Evolutionary conservation across 306 rosid species (phyloP).

Genomic region (Betula pendula): DNA sequence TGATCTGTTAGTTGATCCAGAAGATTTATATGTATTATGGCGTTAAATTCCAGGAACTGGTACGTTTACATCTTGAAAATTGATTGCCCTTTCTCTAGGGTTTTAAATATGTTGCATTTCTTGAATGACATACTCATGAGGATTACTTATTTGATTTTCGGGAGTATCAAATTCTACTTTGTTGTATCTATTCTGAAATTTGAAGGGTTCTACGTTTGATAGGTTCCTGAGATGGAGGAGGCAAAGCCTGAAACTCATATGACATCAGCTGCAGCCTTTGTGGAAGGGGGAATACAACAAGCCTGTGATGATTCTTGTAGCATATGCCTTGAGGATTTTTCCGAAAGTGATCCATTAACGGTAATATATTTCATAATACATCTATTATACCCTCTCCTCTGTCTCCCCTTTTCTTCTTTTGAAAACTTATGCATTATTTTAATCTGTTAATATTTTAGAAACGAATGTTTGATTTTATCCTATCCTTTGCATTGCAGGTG

Average conservation of each 20-base stretch:
- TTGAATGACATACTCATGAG: neutral
- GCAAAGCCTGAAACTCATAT: slow-evolving; percentile 49
- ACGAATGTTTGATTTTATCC: slow-evolving; percentile 25
- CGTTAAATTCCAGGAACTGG: slow-evolving; percentile 1
- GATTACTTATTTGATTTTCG: neutral
- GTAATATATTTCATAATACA: slow-evolving; percentile 36
- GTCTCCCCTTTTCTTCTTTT: neutral
- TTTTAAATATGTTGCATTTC: neutral
- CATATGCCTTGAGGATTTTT: slow-evolving; percentile 94
- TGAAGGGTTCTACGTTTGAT: slow-evolving; percentile 26
- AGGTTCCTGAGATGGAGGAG: slow-evolving; percentile 58
- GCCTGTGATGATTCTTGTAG: slow-evolving; percentile 89
- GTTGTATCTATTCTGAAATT: slow-evolving; percentile 23
- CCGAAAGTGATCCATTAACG: slow-evolving; percentile 74
- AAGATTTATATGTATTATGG: neutral
- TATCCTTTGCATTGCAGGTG: slow-evolving; percentile 49
- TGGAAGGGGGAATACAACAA: slow-evolving; percentile 94
- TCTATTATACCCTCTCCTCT: neutral
- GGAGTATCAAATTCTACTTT: neutral
- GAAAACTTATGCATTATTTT: neutral
- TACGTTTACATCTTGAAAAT: neutral
- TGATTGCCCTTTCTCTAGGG: slow-evolving; percentile 13
- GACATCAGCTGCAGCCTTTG: slow-evolving; percentile 88
- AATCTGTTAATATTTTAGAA: slow-evolving; percentile 7
- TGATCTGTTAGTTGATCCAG: neutral